Percentiles rank a stretch among this genome's conserved stretches.
phyloP scores from a whole-genome alignment of 2,329 filamentous ascomycete species.

The Plenodomus tracheiphilus region DNA sequence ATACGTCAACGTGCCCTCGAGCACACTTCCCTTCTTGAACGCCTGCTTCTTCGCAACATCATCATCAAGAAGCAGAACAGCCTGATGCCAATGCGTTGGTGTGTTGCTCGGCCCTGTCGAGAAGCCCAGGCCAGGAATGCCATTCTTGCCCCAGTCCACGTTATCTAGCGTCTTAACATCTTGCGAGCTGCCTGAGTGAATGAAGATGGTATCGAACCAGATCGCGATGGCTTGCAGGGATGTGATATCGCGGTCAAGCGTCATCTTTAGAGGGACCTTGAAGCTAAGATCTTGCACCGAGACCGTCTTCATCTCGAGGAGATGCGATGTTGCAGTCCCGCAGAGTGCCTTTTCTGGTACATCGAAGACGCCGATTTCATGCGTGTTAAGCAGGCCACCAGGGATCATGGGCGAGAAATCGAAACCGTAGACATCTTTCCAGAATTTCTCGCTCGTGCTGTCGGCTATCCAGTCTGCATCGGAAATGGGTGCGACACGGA shows the following conservation, averaged over 20 bases:
- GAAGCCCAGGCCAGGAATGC: conserved; percentile 70
- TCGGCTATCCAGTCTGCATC: conserved; percentile 78
- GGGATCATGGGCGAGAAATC: conserved; percentile 90
- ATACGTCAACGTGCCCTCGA: conserved; percentile 72
- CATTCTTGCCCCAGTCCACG: conserved; percentile 62
- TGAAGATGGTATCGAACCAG: conserved; percentile 95
- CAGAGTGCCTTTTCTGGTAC: conserved; percentile 32
- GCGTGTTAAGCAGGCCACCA: conserved; percentile 74
- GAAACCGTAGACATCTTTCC: conserved; percentile 93
- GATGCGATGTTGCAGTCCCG: conserved; percentile 68
- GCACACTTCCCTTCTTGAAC: conserved; percentile 61
- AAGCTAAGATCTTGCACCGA: conserved; percentile 76
- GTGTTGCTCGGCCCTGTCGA: conserved; percentile 79
- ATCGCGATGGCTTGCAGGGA: conserved; percentile 83
- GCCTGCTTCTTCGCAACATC: conserved; percentile 51
- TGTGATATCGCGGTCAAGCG: conserved; percentile 64
- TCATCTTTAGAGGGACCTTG: conserved; percentile 66
- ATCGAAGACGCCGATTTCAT: conserved; percentile 39
- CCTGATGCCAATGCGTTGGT: conserved; percentile 90
- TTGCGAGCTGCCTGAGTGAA: conserved; percentile 53
- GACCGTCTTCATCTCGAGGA: conserved; percentile 75
- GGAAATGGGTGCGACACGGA: conserved; percentile 79
- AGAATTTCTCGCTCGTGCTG: conserved; percentile 70
- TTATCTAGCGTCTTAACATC: conserved; percentile 54
- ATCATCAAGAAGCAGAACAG: conserved; percentile 70